Evolutionary conservation across 495 filamentous ascomycete species (phyloP), one percentile per base, ranked within the genome.

Genomic region (Annulohypoxylon maeteangense): DNA sequence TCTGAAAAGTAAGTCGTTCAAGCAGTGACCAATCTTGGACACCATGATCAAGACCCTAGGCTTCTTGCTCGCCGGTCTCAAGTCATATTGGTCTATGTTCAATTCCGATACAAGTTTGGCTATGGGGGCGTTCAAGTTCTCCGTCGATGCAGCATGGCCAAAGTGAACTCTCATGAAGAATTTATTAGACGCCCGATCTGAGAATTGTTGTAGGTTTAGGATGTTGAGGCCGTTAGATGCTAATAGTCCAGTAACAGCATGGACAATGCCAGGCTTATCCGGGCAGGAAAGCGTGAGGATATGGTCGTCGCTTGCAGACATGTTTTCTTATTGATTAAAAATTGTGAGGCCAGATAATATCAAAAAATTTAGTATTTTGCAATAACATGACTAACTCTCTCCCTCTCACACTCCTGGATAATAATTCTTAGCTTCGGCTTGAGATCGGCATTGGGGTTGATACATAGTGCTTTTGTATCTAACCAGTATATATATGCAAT

Each of bases 151-250:
- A 2, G 75, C 84, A 31, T 86, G 84, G 8, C 84, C 86, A 67
- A 92, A 92, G 75, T 90, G 90, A 67, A 91, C 87, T 75, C 91
- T 85, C 91, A 93, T 92, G 81, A 93, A 93, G 83, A 93, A 93
- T 36, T 84, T 88, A 75, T 88, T 74, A 6, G 86, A 89, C 51
- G 80, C 83, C 40, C 86, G 84, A 74, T 92, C 90, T 10, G 89
- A 88, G 81, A 90, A 92, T 78, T 93, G 91, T 74, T 90, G 89
- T 51, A 90, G 86, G 77, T 93, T 90, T 62, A 92, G 77, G 75
- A 93, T 92, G 78, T 90, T 93, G 78, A 91, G 83, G 76, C 85
- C 84, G 74, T 90, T 82, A 56, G 82, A 76, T 34, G 90, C 89
- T 34, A 92, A 84, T 75, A 91, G 85, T 18, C 87, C 89, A 12